Conservation (phyloP, 2,329 filamentous ascomycete genomes). For the Orbilia oligospora region DNA sequence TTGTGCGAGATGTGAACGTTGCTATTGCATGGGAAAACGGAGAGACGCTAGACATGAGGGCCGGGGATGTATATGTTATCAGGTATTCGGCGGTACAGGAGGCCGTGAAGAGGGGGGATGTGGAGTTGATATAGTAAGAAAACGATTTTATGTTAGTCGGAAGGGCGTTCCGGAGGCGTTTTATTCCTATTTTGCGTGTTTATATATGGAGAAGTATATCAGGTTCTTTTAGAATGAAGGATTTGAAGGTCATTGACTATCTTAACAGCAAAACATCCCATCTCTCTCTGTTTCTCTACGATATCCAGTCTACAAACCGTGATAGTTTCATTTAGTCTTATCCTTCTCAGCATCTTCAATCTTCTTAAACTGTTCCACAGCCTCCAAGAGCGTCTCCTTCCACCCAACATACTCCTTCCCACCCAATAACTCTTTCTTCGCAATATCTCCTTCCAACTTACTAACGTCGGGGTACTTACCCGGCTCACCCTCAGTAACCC, state of each 20-base stretch:
- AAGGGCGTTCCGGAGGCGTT: background rate
- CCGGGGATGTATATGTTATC: constrained; percentile 65
- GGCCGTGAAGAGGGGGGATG: constrained; percentile 64
- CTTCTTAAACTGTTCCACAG: constrained; percentile 65
- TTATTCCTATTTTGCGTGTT: constrained; percentile 9
- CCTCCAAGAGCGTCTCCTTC: constrained; percentile 66
- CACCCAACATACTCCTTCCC: constrained; percentile 67
- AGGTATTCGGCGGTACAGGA: constrained; percentile 65
- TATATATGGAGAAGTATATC: constrained; percentile 4
- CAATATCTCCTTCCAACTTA: constrained; percentile 68
- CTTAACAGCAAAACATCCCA: background rate
- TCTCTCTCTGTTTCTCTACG: too few relatives aligned
- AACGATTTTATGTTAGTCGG: background rate
- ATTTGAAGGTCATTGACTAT: background rate
- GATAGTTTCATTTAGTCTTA: background rate
- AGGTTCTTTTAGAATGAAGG: background rate
- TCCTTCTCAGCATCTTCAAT: constrained; percentile 63
- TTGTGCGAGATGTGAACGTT: constrained; percentile 72
- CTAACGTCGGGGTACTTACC: constrained; percentile 66
- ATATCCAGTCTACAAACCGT: background rate
- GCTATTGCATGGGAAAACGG: constrained; percentile 64
- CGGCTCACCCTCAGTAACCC: constrained; percentile 66
- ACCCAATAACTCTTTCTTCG: constrained; percentile 66
- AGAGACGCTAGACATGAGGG: constrained; percentile 64
- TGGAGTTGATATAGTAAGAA: constrained; percentile 64